A percentile compares a stretch with the other conserved stretches of the same genome.
Conservation (phyloP, 2,329 filamentous ascomycete species). For the Fusarium torulosum region DNA sequence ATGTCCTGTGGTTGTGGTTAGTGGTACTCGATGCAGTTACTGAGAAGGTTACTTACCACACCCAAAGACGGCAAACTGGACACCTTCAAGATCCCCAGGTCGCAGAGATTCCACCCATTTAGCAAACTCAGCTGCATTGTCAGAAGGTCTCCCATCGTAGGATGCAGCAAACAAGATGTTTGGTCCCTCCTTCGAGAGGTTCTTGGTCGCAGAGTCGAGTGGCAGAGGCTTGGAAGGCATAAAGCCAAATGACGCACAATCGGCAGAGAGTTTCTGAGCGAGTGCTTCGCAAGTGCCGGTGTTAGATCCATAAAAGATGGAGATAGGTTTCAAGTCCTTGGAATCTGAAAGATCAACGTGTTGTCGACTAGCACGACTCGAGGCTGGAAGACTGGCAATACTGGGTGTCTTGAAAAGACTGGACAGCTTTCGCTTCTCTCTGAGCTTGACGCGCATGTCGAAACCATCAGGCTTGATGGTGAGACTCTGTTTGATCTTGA, state of each 20-base stretch:
- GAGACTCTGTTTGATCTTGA: conserved; percentile 6
- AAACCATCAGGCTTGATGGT: conserved; percentile 9
- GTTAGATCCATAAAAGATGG: conserved; percentile 7
- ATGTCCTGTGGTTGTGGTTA: background rate
- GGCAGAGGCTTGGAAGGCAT: conserved; percentile 2
- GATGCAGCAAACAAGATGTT: conserved; percentile 10
- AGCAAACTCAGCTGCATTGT: conserved; percentile 2
- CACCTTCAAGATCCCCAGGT: background rate
- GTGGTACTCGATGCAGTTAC: conserved; percentile 58
- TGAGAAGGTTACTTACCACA: background rate
- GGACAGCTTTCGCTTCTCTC: background rate
- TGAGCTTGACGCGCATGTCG: conserved; percentile 13
- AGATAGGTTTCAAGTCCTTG: conserved; percentile 13
- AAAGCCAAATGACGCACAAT: conserved; percentile 14
- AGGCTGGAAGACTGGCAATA: background rate
- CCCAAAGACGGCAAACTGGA: conserved; percentile 10
- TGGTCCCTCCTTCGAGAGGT: background rate
- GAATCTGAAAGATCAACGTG: background rate
- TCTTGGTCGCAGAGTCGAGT: background rate
- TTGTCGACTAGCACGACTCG: background rate
- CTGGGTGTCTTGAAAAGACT: conserved; percentile 10
- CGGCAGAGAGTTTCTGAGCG: conserved; percentile 2
- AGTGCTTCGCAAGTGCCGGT: conserved; percentile 11
- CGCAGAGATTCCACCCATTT: conserved; percentile 3
- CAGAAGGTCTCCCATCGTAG: background rate